A percentile compares a stretch with the other conserved stretches of the same genome.
Conservation (phyloP, 805 yeast genomes). For the Suhomyces pyralidae region DNA sequence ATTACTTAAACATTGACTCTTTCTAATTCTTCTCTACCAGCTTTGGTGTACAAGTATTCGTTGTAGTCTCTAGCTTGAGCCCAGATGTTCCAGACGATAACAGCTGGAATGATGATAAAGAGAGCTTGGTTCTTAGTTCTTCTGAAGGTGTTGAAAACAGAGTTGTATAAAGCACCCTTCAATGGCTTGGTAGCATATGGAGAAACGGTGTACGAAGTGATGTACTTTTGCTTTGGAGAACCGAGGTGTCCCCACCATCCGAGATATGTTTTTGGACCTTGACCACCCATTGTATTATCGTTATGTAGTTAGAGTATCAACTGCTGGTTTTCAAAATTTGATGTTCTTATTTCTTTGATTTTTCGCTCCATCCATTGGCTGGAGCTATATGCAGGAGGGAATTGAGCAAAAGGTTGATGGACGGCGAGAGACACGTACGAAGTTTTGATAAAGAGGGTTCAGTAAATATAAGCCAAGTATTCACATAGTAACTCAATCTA, state of each 20-base stretch:
- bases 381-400: constrained; percentile 5
- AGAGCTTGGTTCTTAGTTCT: constrained; percentile 84
- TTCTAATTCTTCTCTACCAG: constrained; percentile 92
- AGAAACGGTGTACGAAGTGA: constrained; percentile 85
- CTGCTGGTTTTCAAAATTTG: not conserved
- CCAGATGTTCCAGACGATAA: constrained; percentile 85
- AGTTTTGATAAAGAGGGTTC: not conserved
- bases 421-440: not conserved
- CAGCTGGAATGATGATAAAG: constrained; percentile 73
- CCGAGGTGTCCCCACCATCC: constrained; percentile 98
- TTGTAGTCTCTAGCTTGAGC: constrained; percentile 83
- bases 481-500: not conserved
- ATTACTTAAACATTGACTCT: constrained; percentile 43
- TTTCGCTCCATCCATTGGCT: constrained; percentile 12
- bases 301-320: not conserved
- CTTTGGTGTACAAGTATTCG: constrained; percentile 93
- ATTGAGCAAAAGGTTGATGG: not conserved
- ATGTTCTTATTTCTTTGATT: constrained; percentile 5
- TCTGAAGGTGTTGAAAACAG: constrained; percentile 91
- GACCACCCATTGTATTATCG: constrained; percentile 54
- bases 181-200: constrained; percentile 92
- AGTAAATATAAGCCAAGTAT: not conserved
- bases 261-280: constrained; percentile 74
- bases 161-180: constrained; percentile 79
- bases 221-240: constrained; percentile 81